These are phyloP conservation scores for Aspergillus sp. DNA, from an alignment of 2,329 filamentous ascomycete species.

Conservation along the genomic window DNA sequence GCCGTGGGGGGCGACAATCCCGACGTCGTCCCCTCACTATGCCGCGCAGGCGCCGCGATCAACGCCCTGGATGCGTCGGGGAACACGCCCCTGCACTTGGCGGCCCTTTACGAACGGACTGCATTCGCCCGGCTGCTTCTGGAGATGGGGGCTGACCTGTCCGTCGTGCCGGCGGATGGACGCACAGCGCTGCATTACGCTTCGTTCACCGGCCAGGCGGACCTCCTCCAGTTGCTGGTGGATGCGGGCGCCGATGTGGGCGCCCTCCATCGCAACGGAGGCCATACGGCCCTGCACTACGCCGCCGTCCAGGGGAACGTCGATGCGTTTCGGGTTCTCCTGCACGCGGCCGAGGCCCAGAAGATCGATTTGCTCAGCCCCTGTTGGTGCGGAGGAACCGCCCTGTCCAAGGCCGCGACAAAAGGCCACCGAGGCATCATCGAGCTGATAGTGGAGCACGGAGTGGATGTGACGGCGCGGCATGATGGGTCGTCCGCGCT, in stretches of 20 bases:
- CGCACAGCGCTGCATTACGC: neutral
- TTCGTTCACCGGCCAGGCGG: neutral
- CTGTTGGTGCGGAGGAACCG: neutral
- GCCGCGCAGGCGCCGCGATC: neutral
- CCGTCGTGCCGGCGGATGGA: neutral
- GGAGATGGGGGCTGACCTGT: neutral
- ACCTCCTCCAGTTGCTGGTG: neutral
- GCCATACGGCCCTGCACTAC: conserved; percentile 1
- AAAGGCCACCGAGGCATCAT: conserved; percentile 1
- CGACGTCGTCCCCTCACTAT: neutral
- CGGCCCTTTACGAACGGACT: neutral
- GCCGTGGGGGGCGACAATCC: neutral
- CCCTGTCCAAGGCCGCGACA: neutral
- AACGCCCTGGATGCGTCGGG: neutral
- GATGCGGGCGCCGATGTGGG: neutral
- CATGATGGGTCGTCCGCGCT: neutral
- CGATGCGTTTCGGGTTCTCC: conserved; percentile 1
- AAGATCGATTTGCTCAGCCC: neutral
- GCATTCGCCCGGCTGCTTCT: neutral
- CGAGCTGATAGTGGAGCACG: neutral
- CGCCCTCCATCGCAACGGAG: neutral
- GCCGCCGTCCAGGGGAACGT: neutral
- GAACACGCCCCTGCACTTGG: neutral
- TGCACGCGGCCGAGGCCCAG: neutral
- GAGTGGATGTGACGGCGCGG: neutral